These are phyloP conservation scores for Neurospora sp. DNA, from an alignment of 495 filamentous ascomycete species.

Conservation along the genomic window DNA sequence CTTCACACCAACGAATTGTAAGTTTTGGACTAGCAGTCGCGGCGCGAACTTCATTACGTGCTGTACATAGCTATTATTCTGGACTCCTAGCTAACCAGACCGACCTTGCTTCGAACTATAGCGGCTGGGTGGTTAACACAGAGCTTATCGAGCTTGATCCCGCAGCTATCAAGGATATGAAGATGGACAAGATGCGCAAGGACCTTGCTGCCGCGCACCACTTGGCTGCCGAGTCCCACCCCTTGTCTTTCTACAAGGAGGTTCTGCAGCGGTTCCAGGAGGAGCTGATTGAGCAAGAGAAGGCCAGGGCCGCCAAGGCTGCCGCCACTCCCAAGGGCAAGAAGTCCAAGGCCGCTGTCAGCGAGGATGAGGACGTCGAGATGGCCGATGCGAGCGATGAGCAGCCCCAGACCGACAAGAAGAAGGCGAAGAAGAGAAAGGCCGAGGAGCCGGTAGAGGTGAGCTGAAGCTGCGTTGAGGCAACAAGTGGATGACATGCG, in stretches of 20 bases:
- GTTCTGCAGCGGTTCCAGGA: constrained; percentile 58
- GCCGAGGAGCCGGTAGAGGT: constrained; percentile 60
- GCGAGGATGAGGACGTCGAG: constrained; percentile 59
- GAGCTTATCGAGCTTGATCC: constrained; percentile 64
- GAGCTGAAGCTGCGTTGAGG: constrained; percentile 11
- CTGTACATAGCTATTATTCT: not conserved
- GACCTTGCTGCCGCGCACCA: constrained; percentile 59
- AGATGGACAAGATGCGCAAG: constrained; percentile 65
- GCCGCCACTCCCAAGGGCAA: constrained; percentile 54
- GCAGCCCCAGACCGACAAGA: constrained; percentile 37
- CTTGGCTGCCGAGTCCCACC: constrained; percentile 60
- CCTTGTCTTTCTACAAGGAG: constrained; percentile 65
- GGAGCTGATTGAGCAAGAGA: constrained; percentile 46
- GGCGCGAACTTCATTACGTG: not conserved
- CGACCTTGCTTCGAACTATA: constrained; percentile 28
- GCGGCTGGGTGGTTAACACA: constrained; percentile 76
- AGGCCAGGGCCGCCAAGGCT: constrained; percentile 51
- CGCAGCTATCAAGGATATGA: constrained; percentile 50
- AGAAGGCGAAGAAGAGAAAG: constrained; percentile 64
- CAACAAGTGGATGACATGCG: constrained; percentile 7
- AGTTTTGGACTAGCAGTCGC: constrained; percentile 26
- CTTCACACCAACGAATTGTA: constrained; percentile 91
- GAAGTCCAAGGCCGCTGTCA: constrained; percentile 36
- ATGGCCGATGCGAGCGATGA: constrained; percentile 57
- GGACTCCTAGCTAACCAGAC: not conserved